These are phyloP conservation scores for Vicia faba DNA, from an alignment of 306 rosid species.

Conservation along the genomic window DNA sequence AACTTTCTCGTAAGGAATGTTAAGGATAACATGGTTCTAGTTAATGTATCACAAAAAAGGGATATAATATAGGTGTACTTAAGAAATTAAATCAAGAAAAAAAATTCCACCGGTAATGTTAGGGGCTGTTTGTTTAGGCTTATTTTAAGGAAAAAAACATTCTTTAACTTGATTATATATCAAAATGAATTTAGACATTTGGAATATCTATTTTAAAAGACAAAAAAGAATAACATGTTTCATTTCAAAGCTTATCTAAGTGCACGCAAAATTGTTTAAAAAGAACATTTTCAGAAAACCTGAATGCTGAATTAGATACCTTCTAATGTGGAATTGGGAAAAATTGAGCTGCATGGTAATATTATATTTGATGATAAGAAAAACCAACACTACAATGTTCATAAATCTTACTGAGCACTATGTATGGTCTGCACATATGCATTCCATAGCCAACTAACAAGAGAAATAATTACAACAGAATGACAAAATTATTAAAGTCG, in stretches of 20 bases:
- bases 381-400: conserved; percentile 16
- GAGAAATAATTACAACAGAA: conserved; percentile 16
- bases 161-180: neutral
- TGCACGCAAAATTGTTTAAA: neutral
- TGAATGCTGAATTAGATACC: neutral
- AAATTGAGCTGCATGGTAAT: conserved; percentile 9
- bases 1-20: conserved; percentile 4
- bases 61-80: too few species aligned
- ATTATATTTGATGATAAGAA: conserved; percentile 15
- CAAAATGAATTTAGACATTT: neutral
- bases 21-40: conserved; percentile 19
- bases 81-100: conserved; percentile 9
- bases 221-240: neutral
- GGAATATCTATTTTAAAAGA: neutral
- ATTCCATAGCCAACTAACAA: conserved; percentile 19
- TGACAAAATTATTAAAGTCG: conserved; percentile 34
- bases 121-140: conserved; percentile 1
- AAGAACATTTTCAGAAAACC: neutral
- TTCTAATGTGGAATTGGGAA: conserved; percentile 2
- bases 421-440: conserved; percentile 15
- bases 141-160: neutral
- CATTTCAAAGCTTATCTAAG: conserved; percentile 26
- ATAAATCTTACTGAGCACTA: conserved; percentile 12
- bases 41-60: conserved; percentile 10
- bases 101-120: conserved; percentile 4